Evolutionary conservation across 2,329 filamentous ascomycete genomes (phyloP).

Genomic region (Scortechinia acanthostroma): DNA sequence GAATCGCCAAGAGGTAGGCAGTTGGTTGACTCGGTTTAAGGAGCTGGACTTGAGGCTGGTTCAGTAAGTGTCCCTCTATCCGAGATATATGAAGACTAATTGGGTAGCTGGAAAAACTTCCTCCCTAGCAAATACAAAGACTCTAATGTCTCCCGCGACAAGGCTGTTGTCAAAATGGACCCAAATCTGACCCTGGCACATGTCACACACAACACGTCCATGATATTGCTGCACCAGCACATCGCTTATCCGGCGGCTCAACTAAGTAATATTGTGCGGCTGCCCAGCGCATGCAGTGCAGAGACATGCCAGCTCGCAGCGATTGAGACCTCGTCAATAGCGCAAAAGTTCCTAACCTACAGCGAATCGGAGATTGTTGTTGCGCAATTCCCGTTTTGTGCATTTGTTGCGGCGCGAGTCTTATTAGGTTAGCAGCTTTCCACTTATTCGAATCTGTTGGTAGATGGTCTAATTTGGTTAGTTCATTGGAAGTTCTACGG

Average conservation of each 20-base stretch:
- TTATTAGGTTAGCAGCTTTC: no score
- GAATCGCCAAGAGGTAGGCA: conserved; percentile 26
- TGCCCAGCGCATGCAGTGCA: conserved; percentile 34
- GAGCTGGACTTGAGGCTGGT: conserved; percentile 35
- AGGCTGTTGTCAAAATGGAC: conserved; percentile 24
- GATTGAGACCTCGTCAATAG: conserved; percentile 33
- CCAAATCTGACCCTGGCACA: conserved; percentile 39
- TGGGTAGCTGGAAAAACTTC: conserved; percentile 36
- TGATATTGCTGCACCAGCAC: conserved; percentile 37
- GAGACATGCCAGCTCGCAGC: conserved; percentile 38
- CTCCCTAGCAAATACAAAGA: conserved; percentile 31
- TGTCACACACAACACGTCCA: conserved; percentile 37
- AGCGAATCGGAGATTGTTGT: conserved; percentile 14
- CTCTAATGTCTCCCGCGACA: conserved; percentile 23
- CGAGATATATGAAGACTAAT: no score
- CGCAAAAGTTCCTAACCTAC: conserved; percentile 32
- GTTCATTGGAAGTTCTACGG: no score
- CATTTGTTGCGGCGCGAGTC: conserved; percentile 32
- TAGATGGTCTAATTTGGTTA: no score
- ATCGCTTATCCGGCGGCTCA: conserved; percentile 31
- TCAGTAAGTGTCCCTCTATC: no score
- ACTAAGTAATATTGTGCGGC: conserved; percentile 17
- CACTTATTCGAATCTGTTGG: no score
- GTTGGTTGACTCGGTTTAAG: conserved; percentile 36
- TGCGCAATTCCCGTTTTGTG: conserved; percentile 34